Evolutionary conservation across 805 yeast species (phyloP), one percentile per base, ranked within the genome.

Genomic region (Hemisphaericaspora nanyangensis): DNA sequence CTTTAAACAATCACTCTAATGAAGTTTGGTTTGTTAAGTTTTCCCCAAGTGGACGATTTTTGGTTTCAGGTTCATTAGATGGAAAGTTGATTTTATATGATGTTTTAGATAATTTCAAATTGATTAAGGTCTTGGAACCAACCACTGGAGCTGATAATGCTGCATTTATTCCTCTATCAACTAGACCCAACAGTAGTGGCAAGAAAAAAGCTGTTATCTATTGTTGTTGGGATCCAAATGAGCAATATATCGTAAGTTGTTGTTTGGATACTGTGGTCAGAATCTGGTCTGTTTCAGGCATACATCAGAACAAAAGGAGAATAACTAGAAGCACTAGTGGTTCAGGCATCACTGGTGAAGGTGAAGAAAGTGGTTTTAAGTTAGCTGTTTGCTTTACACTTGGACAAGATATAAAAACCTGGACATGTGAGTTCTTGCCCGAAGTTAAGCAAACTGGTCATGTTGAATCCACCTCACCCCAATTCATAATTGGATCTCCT

Each of bases 21-120:
- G 95, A 90, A 56, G 91, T 87, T 10, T 90, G 97, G 97, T 83
- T 71, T 54, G 70, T 84, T 11, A 76, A 76, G 41, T 89, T 86
- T 54, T 82, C 93, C 5, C 85, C 88, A 33, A 74, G 76, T 60
- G 96, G 96, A 3, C 72, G 70, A 45, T 79, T 68, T 46, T 63
- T 90, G 29, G 95, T 87, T n/a, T 76, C 90, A 0, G 84, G 90
- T 0, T 79, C 93, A 6, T 72, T 78, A 12, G 95, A 87, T 54
- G 72, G 78, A 6, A 66, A 72, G 17, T 69, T 86, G 27, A 61
- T 78, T 24, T 68, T 89, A 10, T 88, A 85, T 63, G 83, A 82
- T 55, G 83, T 81, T 2, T 54, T 62, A 4, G 65, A 79, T 31
- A 51, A 57, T 34, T 70, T 65, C 42, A 51, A 54, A 37, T 52